Percentiles rank a stretch among this genome's conserved stretches.
Evolutionary conservation across 306 rosid genomes (phyloP).

Genomic region (Dryas drummondii): DNA sequence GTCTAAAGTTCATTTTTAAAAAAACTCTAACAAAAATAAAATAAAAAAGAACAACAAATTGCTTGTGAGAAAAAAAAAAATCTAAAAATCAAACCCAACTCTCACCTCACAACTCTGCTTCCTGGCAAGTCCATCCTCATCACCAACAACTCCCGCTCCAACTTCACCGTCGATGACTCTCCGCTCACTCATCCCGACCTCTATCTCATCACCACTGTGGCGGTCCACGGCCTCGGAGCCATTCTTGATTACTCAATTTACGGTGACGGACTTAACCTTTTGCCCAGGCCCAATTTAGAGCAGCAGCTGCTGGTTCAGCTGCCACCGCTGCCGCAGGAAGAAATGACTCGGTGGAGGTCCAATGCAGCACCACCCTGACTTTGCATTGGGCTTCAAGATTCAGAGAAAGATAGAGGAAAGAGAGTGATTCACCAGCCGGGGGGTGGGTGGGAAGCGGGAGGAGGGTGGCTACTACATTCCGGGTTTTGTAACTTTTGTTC

Average conservation of each 20-base stretch:
- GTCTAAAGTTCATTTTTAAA: too few species aligned
- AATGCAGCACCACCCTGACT: constrained; percentile 23
- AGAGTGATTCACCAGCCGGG: too few species aligned
- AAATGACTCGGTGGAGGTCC: constrained; percentile 14
- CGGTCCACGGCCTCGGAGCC: constrained; percentile 47
- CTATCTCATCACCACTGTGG: constrained; percentile 10
- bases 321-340: not conserved
- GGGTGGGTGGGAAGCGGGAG: too few species aligned
- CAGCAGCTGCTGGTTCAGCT: not conserved
- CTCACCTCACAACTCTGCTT: constrained; percentile 73
- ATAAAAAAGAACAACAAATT: too few species aligned
- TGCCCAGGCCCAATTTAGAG: constrained; percentile 8
- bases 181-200: too few species aligned
- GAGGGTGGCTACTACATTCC: too few species aligned
- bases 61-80: too few species aligned
- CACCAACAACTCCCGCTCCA: too few species aligned
- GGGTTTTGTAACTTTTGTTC: too few species aligned
- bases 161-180: too few species aligned
- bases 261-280: constrained; percentile 23
- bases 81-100: constrained; percentile 20
- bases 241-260: constrained; percentile 52
- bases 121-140: constrained; percentile 42
- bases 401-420: too few species aligned
- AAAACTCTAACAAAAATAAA: too few species aligned
- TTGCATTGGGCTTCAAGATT: constrained; percentile 18